These are phyloP conservation scores for Cryptococcus sp. DNA, from an alignment of 1,284 basidiomycete genomes.

Conservation along the genomic window DNA sequence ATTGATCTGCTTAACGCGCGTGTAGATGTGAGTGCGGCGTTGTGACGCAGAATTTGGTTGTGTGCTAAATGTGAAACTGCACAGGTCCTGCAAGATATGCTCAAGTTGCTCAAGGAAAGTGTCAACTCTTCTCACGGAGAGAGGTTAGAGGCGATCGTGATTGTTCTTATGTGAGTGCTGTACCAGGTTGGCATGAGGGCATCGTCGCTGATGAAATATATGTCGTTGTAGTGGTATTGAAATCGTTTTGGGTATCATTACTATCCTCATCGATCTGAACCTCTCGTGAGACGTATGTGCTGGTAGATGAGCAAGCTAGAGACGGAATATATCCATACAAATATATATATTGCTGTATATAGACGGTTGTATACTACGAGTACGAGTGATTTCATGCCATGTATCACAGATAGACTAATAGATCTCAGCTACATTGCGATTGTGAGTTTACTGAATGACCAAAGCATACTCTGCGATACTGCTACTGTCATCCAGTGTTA, in stretches of 20 bases:
- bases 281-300: slow-evolving; percentile 21
- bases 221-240: slow-evolving; percentile 26
- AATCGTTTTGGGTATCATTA: slow-evolving; percentile 67
- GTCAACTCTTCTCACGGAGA: slow-evolving; percentile 90
- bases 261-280: slow-evolving; percentile 69
- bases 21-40: slow-evolving; percentile 66
- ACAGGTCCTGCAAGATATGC: slow-evolving; percentile 93
- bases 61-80: background rate
- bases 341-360: too few relatives aligned
- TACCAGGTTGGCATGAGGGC: background rate
- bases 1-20: slow-evolving; percentile 91
- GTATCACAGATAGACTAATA: too few relatives aligned
- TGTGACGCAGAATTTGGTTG: background rate
- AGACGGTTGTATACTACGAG: too few relatives aligned
- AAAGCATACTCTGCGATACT: too few relatives aligned
- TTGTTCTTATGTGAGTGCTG: slow-evolving; percentile 80
- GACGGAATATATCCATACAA: too few relatives aligned
- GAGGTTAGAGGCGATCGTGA: slow-evolving; percentile 92
- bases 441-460: too few relatives aligned
- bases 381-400: too few relatives aligned
- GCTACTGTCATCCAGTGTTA: too few relatives aligned
- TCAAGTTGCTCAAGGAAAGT: slow-evolving; percentile 85
- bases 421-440: too few relatives aligned
- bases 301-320: too few relatives aligned
- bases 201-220: background rate